Base-by-base conservation (phyloP, 768 basidiomycete genomes). In the Multifurca ochricompacta region DNA sequence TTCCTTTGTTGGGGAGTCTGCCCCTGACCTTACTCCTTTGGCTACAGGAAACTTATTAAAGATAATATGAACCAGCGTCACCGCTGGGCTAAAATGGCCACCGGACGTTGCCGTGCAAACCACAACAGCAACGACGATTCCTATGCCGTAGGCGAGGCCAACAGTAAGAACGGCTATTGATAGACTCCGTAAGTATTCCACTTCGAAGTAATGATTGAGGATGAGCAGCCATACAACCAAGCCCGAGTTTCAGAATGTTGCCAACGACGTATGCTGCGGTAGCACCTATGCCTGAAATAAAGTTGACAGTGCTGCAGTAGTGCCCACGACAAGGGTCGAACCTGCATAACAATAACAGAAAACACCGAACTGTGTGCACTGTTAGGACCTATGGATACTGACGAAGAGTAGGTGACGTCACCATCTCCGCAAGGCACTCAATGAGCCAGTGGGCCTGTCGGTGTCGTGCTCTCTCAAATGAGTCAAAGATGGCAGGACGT, bases 401-500 rank as follows among this genome's bases (percentile, higher is more conserved):
- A 28, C 16, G 8, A 32, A 14, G 25, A 25, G 13, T 23, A 35
- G 23, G 27, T 9, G 11, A 6, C 64, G 67, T 64, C 63, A 84
- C 82, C 60, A 71, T 68, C 66, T 87, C 85, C 8, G 82, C 83
- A 36, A 84, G 69, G 59, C 77, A 73, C 64, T 87, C 80, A 11
- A 77, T 68, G 1, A 77, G 49, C 74, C 78, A 75, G 55, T 83
- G 84, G 5, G 73, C 66, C 30, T 72, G 66, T 40, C 51, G 57
- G 63, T 67, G 67, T 30, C 65, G 53, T 18, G 69, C 60, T 56
- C 63, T 74, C 59, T 83, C 82, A 81, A 80, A 83, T 30, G 65
- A 59, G 8, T 63, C 62, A 62, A 81, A 71, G 49, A 74, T 62
- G 27, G 64, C 61, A 28, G 71, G 66, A 25, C 70, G 75, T 41